Conservation (phyloP, 257 asterid species). For the Nicotiana tomentosiformis region DNA sequence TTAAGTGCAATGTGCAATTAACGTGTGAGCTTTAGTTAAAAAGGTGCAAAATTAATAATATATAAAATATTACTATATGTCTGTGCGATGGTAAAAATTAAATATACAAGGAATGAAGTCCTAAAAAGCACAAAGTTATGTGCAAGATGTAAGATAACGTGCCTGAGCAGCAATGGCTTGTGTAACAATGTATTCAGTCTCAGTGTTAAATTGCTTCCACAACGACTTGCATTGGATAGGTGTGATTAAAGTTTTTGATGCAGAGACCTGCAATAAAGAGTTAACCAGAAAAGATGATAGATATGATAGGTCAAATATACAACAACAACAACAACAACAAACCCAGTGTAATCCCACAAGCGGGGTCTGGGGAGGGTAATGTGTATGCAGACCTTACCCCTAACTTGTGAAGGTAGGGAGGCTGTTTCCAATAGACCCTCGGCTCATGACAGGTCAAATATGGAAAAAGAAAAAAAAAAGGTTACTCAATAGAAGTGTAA, state of each 20-base stretch:
- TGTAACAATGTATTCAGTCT: slow-evolving; percentile 85
- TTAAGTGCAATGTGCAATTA: neutral
- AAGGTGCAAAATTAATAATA: neutral
- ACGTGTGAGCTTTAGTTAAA: neutral
- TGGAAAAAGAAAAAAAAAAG: neutral
- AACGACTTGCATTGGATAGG: slow-evolving; percentile 93
- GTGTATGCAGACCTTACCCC: too few species aligned
- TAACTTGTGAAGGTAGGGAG: neutral
- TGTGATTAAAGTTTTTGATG: slow-evolving; percentile 75
- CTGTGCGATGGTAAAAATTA: neutral
- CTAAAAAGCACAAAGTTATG: neutral
- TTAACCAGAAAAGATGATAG: neutral
- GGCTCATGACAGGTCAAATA: too few species aligned
- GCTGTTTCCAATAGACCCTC: too few species aligned
- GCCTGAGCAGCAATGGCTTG: slow-evolving; percentile 98
- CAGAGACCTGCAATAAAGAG: slow-evolving; percentile 44
- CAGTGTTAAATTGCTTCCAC: slow-evolving; percentile 87
- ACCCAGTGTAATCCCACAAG: too few species aligned
- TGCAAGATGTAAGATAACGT: slow-evolving; percentile 14
- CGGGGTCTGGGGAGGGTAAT: too few species aligned
- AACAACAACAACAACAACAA: too few species aligned
- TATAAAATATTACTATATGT: neutral
- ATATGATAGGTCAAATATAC: neutral
- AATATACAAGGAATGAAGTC: neutral
- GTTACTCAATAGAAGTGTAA: neutral